Evolutionary conservation across 768 basidiomycete species (phyloP), one percentile per base, ranked within the genome.

Genomic region (Paxillus involutus): DNA sequence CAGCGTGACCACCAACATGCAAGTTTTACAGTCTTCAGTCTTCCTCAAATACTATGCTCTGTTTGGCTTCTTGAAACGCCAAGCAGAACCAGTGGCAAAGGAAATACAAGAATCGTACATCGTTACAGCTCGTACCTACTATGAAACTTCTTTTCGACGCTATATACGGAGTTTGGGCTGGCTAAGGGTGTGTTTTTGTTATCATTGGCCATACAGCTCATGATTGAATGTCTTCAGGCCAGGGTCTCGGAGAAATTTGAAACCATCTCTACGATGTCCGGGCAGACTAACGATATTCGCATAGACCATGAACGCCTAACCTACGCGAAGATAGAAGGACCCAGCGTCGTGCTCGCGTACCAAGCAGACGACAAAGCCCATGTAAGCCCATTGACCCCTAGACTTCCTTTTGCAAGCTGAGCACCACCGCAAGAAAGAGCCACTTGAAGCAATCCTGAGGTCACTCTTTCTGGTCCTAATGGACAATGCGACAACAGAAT

Each of bases 401-500:
- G 53, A 10, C 16, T 12, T 14, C 40, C 41, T 10, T 49, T 49
- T 41, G 44, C 59, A 53, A 66, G 47, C 52, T 61, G 19, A 59
- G 16, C 42, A 32, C 59, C 37, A 14, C 21, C 19, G 37, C 46
- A 69, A 89, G 95, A 91, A 83, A 83, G 88, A 89, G 60, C 83
- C 89, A 0, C 69, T 88, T 1, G 97, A 98, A 73, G 87, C 87
- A 0, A 75, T 98, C 21, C 78, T 93, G 58, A 85, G 96, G 24
- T 96, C 95, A 0, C 74, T 93, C 24, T 74, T 94, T 45, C 76
- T 98, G 48, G 95, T 97, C 49, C 82, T 98, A 56, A 86, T 96
- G 81, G 94, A 98, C 74, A 98, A 99, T 65, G 88, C 91, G 4
- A 90, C 90, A 1, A 84, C 94, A 29, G 96, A 98, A 72, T 96